phyloP scores from a whole-genome alignment of 352 stramenopile genomes.

The Pythium scleroteichum region DNA sequence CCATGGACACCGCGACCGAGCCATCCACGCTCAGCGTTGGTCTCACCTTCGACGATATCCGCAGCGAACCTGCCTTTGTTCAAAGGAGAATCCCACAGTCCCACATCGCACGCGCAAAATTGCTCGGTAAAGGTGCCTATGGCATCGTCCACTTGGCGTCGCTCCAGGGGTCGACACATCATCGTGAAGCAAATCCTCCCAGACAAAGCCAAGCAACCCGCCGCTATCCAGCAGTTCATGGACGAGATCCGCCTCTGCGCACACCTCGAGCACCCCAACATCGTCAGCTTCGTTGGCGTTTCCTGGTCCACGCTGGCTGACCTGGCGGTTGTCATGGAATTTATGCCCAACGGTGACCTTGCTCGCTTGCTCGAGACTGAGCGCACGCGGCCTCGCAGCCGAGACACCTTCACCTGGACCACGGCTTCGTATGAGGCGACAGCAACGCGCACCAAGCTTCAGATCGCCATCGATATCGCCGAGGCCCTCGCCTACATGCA shows the following conservation, averaged over 20 bases:
- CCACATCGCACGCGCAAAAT: constrained; percentile 34
- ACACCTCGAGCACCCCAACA: constrained; percentile 37
- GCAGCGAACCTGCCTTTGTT: constrained; percentile 46
- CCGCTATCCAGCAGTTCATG: constrained; percentile 46
- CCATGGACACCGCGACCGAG: too few relatives aligned
- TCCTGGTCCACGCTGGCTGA: constrained; percentile 40
- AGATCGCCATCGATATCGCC: constrained; percentile 30
- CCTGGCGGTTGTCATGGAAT: constrained; percentile 36
- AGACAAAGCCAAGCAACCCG: constrained; percentile 43
- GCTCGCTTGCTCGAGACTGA: constrained; percentile 17
- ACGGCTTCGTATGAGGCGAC: constrained; percentile 14
- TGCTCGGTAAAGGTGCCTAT: constrained; percentile 56
- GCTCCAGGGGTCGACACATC: constrained; percentile 31
- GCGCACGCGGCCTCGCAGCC: neutral
- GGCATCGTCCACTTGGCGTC: constrained; percentile 51
- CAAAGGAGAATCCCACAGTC: constrained; percentile 51
- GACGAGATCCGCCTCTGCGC: constrained; percentile 54
- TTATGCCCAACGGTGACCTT: constrained; percentile 43
- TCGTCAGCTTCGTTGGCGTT: constrained; percentile 46
- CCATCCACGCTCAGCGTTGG: neutral
- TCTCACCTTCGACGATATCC: constrained; percentile 47
- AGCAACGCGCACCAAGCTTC: constrained; percentile 28
- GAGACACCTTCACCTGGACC: constrained; percentile 2
- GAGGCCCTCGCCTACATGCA: constrained; percentile 45
- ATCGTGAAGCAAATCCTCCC: constrained; percentile 55